Base-by-base conservation (phyloP, 2,329 filamentous ascomycete genomes). In the Byssothecium circinans region DNA sequence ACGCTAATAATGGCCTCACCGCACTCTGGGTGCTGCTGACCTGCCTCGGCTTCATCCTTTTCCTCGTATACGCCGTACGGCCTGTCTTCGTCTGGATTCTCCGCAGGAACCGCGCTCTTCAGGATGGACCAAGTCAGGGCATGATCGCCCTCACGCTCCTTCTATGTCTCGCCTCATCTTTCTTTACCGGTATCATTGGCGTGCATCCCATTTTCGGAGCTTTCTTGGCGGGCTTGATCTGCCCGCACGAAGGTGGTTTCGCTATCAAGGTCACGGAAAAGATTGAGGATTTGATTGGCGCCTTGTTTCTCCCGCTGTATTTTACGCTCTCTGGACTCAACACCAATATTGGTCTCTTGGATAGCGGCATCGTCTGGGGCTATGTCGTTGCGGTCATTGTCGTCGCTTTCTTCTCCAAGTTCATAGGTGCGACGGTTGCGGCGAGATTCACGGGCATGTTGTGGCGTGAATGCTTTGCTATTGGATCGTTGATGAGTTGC, bases 201-300 rank as follows among this genome's bases (percentile, higher is more conserved):
- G 85, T 96, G 1, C 92, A 97, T 68, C 83, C 92, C 46, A 96
- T 97, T 65, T 97, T 97, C 62, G 92, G 92, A 34, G 91, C 87
- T 2, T 97, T 97, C 67, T 78, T 96, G 49, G 83, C 92, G 34
- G 92, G 92, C 1, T 70, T 97, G 20, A 94, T 97, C 47, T 91
- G 91, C 58, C 92, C 91, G 0, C 91, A 94, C 63, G 88, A 95
- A 48, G 87, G 88, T 40, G 89, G 91, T 22, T 95, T 96, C 64
- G 88, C 89, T 18, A 94, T 96, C 71, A 91, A 91, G 57, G 76
- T 96, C 33, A 94, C 90, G 0, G 91, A 96, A 65, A 96, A 96
- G 76, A 86, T 97, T 49, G 92, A 97, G 69, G 92, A 97, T 78
- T 75, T 96, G 10, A 86, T 96, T 23, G 84, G 85, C 0, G 86